Evolutionary conservation across 331 rosid species (phyloP), one percentile per base, ranked within the genome.

Genomic region (Arachis monticola): DNA sequence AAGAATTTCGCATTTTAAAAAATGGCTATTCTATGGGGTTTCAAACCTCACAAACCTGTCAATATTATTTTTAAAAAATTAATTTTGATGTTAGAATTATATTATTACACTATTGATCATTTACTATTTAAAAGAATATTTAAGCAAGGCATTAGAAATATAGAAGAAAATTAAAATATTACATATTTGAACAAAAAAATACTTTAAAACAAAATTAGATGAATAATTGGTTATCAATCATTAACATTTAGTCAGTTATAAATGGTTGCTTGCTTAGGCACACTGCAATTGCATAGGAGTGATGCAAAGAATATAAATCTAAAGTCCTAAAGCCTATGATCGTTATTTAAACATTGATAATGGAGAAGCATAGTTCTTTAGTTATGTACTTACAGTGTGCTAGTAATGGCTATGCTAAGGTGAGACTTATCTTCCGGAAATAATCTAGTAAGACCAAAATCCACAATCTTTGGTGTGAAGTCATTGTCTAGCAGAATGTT

Each of bases 381-480:
- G 72, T 32, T 59, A 1, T 11, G 61, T 72, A 74, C 92, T 84
- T 81, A 91, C 97, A 83, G 60, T 38, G 86, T 83, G 60, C 86
- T 83, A 1, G 97, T 80, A 75, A 80, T 50, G 12, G 80, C 90
- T 65, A 80, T 91, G 82, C 90, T 91, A 72, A 91, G 79, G 81
- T 88, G 97, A 62, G 90, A 87, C 81, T 83, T 81, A 71, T 91
- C 86, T 77, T 85, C 94, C 2, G 97, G 92, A 79, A 91, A 79
- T 11, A 91, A 68, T 77, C 97, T 84, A 79, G 94, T 94, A 14
- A 91, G 92, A 72, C 97, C 97, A 70, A 91, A 91, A 83, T 91
- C 93, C n/a, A 92, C 97, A 70, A 91, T 87, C 86, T 88, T 91
- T 6, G 97, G 70, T 5, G 77, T 70, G 81, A 88, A 87, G 44